Base-by-base conservation (phyloP, 768 basidiomycete species). In the Trametes sanguinea region DNA sequence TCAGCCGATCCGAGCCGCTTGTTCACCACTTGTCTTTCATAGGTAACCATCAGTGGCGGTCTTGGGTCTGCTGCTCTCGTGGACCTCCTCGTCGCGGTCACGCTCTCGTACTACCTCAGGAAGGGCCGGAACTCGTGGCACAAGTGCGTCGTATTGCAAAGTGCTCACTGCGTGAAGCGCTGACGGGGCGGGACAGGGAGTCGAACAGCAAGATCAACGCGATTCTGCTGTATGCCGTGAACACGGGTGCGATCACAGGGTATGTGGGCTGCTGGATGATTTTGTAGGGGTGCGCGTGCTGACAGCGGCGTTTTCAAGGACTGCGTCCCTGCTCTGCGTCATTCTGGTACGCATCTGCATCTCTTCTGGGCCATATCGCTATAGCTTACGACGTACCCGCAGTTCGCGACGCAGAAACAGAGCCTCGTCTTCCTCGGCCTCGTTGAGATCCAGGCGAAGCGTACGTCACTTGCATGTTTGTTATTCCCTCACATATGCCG, bases 221-320 rank as follows among this genome's bases (percentile, higher is more conserved):
- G 45, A 57, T 63, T 16, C 48, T 64, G n/a, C 48, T 64, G 0
- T 64, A 64, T 47, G 27, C 58, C 35, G 63, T 64, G 35, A 55
- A 64, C 54, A 64, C 63, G 11, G 58, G 63, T 32, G 63, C 63
- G 7, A 60, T 64, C 54, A 64, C 63, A 9, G 52, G 58, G 58
- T 64, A 16, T 17, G 53, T 3, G 6, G 22, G 22, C 22, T 22
- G 22, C 22, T 22, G 3, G 54, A 8, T 2, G n/a, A 39, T 8
- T 14, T 14, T 16, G 8, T 33, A 10, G 4, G 8, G 7, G 22
- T 22, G 8, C 48, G 37, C 10, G 22, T 22, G 1, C 22, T 22
- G 22, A 22, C 22, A 22, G 6, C 52, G 22, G 14, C 46, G 8
- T 37, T 50, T 44, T 43, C 1, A 29, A 64, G 63, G 27, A 32